These are phyloP conservation scores for Austroboletus eburneus DNA, from an alignment of 768 basidiomycete species.

Conservation along the genomic window DNA sequence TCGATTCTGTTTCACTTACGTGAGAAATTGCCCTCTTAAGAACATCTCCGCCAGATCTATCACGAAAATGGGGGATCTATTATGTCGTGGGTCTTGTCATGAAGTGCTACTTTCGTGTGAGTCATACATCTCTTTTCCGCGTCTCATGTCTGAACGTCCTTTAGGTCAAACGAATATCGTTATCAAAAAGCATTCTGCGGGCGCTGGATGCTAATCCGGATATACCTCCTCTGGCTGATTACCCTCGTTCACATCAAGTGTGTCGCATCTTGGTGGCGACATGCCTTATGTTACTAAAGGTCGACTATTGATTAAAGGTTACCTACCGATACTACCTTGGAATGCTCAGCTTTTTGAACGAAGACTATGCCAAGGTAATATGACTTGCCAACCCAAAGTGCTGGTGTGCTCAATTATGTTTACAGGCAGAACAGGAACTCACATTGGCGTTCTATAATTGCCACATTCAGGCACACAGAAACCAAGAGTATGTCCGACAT, in stretches of 20 bases:
- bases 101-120: slow-evolving; percentile 91
- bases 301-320: slow-evolving; percentile 49
- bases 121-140: slow-evolving; percentile 23
- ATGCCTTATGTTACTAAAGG: slow-evolving; percentile 5
- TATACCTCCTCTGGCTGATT: slow-evolving; percentile 70
- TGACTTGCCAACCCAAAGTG: background rate
- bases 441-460: slow-evolving; percentile 86
- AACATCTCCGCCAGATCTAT: slow-evolving; percentile 64
- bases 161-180: slow-evolving; percentile 85
- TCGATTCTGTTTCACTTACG: background rate
- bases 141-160: background rate
- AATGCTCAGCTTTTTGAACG: slow-evolving; percentile 90
- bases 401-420: background rate
- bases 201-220: slow-evolving; percentile 84
- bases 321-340: slow-evolving; percentile 94
- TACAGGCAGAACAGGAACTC: slow-evolving; percentile 79
- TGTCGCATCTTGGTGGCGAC: slow-evolving; percentile 15
- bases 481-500: slow-evolving; percentile 68
- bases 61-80: slow-evolving; percentile 89
- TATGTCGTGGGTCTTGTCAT: slow-evolving; percentile 86
- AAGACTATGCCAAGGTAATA: slow-evolving; percentile 78
- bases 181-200: slow-evolving; percentile 88
- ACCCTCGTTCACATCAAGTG: slow-evolving; percentile 85
- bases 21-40: slow-evolving; percentile 29
- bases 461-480: slow-evolving; percentile 60